Evolutionary conservation across 306 rosid species (phyloP).

Genomic region (Quercus rubra): DNA sequence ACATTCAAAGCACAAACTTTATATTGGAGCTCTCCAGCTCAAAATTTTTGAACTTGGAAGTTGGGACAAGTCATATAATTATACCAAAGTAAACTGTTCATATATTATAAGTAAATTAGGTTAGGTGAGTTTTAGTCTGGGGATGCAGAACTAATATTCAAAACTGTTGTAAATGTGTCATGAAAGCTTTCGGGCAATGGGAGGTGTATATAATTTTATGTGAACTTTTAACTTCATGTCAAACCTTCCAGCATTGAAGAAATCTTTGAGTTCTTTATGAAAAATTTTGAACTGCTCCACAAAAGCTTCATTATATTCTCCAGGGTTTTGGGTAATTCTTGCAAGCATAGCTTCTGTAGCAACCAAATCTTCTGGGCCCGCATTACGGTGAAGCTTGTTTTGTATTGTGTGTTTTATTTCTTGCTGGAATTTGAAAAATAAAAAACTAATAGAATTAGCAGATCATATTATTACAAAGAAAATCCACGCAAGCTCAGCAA

Average conservation of each 20-base stretch:
- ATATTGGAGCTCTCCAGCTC: neutral
- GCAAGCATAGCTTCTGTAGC: constrained; percentile 97
- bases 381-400: constrained; percentile 98
- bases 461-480: constrained; percentile 8
- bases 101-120: neutral
- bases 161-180: neutral
- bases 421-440: constrained; percentile 46
- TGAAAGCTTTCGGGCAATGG: neutral
- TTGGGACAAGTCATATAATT: neutral
- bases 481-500: constrained; percentile 15
- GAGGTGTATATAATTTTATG: neutral
- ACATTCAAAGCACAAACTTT: constrained; percentile 7
- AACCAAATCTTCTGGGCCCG: constrained; percentile 97
- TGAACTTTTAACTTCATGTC: constrained; percentile 18
- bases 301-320: constrained; percentile 76
- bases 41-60: neutral
- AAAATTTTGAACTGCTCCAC: constrained; percentile 92
- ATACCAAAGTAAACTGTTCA: neutral
- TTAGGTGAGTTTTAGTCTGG: neutral
- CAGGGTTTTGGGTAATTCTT: constrained; percentile 72
- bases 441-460: constrained; percentile 10
- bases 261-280: constrained; percentile 90
- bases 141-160: neutral
- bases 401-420: constrained; percentile 96
- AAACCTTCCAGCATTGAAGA: constrained; percentile 99